A percentile compares a stretch with the other conserved stretches of the same genome.
Conservation (phyloP, 2,329 filamentous ascomycete genomes). For the Exophiala xenobiotica region DNA sequence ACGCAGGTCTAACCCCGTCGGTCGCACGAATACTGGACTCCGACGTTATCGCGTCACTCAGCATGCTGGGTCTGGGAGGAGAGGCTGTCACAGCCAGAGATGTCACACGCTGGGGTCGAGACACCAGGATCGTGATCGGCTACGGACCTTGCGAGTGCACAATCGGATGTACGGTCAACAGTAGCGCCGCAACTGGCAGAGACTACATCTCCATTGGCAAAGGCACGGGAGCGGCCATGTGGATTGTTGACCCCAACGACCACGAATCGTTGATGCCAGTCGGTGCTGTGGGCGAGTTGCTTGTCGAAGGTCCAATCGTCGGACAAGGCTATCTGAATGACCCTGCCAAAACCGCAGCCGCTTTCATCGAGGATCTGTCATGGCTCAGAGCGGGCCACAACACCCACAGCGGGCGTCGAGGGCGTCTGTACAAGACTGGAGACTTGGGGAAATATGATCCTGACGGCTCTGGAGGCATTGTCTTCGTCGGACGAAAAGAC, state of each 20-base stretch:
- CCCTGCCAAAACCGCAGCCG: conserved; percentile 36
- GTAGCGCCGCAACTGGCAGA: conserved; percentile 36
- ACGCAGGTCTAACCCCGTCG: conserved; percentile 59
- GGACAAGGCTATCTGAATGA: conserved; percentile 49
- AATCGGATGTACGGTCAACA: conserved; percentile 42
- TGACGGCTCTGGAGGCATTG: conserved; percentile 39
- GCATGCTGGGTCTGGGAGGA: conserved; percentile 39
- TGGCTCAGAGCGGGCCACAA: conserved; percentile 37
- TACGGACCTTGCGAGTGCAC: conserved; percentile 47
- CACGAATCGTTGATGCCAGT: conserved; percentile 43
- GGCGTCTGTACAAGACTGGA: conserved; percentile 43
- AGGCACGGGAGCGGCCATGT: conserved; percentile 38
- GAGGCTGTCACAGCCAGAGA: conserved; percentile 31
- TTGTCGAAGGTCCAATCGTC: conserved; percentile 50
- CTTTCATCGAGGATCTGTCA: conserved; percentile 40
- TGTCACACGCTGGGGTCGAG: conserved; percentile 31
- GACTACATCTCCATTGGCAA: conserved; percentile 42
- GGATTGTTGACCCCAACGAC: conserved; percentile 43
- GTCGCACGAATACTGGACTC: conserved; percentile 53
- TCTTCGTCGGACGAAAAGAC: conserved; percentile 42
- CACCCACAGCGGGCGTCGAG: conserved; percentile 31
- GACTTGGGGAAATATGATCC: conserved; percentile 43
- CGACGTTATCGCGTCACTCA: conserved; percentile 45
- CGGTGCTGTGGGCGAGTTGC: conserved; percentile 49
- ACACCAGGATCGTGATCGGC: conserved; percentile 47